These are phyloP conservation scores for Pyrrhoderma lamaoense DNA, from an alignment of 1,284 basidiomycete genomes.

Conservation along the genomic window DNA sequence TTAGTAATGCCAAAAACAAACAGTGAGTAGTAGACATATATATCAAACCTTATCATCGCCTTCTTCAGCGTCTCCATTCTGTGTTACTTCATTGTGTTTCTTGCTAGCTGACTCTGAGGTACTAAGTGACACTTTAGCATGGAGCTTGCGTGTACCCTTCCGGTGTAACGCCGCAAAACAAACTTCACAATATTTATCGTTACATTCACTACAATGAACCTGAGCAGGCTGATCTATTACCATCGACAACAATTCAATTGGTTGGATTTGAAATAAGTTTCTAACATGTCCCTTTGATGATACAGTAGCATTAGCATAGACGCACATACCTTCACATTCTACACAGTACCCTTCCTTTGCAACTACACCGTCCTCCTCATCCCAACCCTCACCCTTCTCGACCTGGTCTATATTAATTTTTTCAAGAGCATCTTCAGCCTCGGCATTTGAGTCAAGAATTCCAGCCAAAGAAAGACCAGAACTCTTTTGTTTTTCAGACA, in stretches of 20 bases:
- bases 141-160: constrained; percentile 65
- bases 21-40: too few species aligned
- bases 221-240: constrained; percentile 70
- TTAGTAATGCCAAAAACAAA: too few species aligned
- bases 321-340: constrained; percentile 68
- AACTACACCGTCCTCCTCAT: constrained; percentile 48
- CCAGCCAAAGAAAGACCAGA: constrained; percentile 11
- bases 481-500: constrained; percentile 1
- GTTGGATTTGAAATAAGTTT: not conserved
- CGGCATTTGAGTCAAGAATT: constrained; percentile 14
- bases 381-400: constrained; percentile 43
- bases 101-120: constrained; percentile 21
- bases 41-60: constrained; percentile 23
- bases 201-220: constrained; percentile 59
- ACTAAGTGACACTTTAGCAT: constrained; percentile 45
- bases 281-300: too few species aligned
- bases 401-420: not conserved
- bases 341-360: constrained; percentile 63
- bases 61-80: constrained; percentile 19
- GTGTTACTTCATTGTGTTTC: constrained; percentile 9
- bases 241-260: not conserved
- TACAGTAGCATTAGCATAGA: too few species aligned
- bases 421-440: constrained; percentile 4
- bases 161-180: constrained; percentile 77
- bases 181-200: constrained; percentile 70